Percentiles rank a stretch among this genome's conserved stretches.
phyloP scores from a whole-genome alignment of 345 rosid genomes.

The Eucalyptus urophylla region DNA sequence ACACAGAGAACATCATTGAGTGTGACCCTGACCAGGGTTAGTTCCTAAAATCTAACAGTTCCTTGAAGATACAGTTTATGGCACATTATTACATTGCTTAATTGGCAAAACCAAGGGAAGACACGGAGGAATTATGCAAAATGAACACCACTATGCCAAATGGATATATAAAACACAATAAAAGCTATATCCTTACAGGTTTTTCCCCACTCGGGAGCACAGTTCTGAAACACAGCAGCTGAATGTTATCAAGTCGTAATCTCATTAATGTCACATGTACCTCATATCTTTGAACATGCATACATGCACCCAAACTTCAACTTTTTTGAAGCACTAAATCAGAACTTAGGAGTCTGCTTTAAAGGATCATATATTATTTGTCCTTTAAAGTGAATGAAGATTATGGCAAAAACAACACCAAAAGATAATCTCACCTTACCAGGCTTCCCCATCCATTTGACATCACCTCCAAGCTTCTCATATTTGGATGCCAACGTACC shows the following conservation, averaged over 20 bases:
- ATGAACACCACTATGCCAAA: background rate
- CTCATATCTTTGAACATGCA: background rate
- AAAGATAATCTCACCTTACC: slow-evolving; percentile 36
- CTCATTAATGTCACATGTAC: background rate
- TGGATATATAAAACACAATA: background rate
- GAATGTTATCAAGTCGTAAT: background rate
- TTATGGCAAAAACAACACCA: background rate
- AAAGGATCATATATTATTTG: background rate
- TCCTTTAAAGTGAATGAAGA: background rate
- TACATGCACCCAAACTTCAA: background rate
- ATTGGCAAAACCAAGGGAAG: background rate
- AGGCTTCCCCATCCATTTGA: slow-evolving; percentile 98
- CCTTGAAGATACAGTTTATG: background rate
- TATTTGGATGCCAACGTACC: slow-evolving; percentile 79
- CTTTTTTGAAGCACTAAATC: background rate
- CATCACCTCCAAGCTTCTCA: slow-evolving; percentile 87
- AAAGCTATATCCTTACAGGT: background rate
- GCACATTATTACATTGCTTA: background rate
- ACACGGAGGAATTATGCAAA: background rate
- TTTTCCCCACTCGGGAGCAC: background rate
- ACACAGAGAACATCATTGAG: background rate
- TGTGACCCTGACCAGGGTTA: background rate
- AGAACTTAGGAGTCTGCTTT: background rate
- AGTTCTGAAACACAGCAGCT: background rate
- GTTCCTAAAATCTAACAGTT: background rate